phyloP scores from a whole-genome alignment of 2,329 filamentous ascomycete species.

The Aspergillus tubingensis region DNA sequence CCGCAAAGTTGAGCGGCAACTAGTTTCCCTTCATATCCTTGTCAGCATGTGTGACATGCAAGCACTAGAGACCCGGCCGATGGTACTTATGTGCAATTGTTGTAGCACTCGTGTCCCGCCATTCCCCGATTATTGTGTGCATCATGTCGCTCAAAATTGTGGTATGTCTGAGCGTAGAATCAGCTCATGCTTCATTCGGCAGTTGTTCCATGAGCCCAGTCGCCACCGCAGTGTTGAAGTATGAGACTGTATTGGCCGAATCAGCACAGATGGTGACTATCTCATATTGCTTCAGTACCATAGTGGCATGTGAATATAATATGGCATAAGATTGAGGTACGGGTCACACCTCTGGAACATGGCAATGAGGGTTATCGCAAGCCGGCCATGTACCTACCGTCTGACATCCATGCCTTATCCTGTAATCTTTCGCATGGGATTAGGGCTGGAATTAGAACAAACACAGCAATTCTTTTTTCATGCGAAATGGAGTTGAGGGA shows the following conservation, averaged over 20 bases:
- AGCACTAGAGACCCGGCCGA: conserved; percentile 1
- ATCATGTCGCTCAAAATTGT: not conserved
- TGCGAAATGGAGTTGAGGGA: not conserved
- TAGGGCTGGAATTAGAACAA: not conserved
- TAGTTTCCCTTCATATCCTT: conserved; percentile 2
- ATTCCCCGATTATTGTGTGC: not conserved
- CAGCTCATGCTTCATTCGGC: not conserved
- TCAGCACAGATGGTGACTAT: too few relatives aligned
- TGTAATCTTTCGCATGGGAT: not conserved
- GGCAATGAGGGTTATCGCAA: not conserved
- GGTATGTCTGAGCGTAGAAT: not conserved
- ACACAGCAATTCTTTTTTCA: not conserved
- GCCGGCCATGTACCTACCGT: not conserved
- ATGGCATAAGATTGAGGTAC: conserved; percentile 2
- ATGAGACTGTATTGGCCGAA: not conserved
- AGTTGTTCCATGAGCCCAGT: not conserved
- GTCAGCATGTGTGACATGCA: conserved; percentile 10
- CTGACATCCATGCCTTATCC: not conserved
- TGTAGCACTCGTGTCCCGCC: conserved; percentile 2
- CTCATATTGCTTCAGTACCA: too few relatives aligned
- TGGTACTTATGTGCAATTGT: conserved; percentile 1
- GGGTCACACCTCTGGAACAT: not conserved
- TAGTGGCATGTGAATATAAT: conserved; percentile 1
- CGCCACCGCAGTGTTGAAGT: not conserved
- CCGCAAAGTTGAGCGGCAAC: conserved; percentile 12